Base-by-base conservation (phyloP, 805 yeast species). In the Candida vartiovaarae region DNA sequence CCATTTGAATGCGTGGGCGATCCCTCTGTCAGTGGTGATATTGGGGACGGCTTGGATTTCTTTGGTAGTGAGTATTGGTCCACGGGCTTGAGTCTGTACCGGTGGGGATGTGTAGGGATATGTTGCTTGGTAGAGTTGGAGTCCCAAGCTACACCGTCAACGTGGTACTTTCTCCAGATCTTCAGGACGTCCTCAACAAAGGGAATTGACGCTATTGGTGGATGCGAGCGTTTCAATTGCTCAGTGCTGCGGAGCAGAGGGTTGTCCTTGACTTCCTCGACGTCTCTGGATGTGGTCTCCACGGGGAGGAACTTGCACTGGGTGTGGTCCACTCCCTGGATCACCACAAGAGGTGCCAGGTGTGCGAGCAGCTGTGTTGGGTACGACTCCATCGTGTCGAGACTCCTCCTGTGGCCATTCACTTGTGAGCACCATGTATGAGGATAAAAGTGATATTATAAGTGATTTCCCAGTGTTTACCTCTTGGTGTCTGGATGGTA, bases 301-400 rank as follows among this genome's bases (percentile, higher is more conserved):
- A 8, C 6, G 24, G 52, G 44, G 23, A 47, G 42, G 6, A 41
- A 49, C 31, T 27, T 39, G 6, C 48, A 32, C 6, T 27, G 10
- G 8, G 29, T 34, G 20, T 15, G 20, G 2, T 69, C 71, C 4
- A 71, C 47, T 2, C 76, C 76, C 45, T 72, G 76, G 3, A 72
- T 47, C 1, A 65, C 53, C 24, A 72, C 65, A 41, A 72, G 48
- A 0, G 76, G 76, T 0, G 68, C 58, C 38, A 63, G 51, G 27
- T 68, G 58, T 1, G 61, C 41, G 1, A 67, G 57, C 32, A 61
- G 49, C 35, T 65, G 67, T 1, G 49, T 36, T 4, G 70, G 70
- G 46, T 65, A 70, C 9, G 63, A 50, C 39, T 70, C 72, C 75
- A 70, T 70, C 10, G 23, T 15, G 2, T 15, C 20, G 20, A 15